Evolutionary conservation across 169 alveolate genomes (phyloP).

Genomic region (Cryptosporidium canis): DNA sequence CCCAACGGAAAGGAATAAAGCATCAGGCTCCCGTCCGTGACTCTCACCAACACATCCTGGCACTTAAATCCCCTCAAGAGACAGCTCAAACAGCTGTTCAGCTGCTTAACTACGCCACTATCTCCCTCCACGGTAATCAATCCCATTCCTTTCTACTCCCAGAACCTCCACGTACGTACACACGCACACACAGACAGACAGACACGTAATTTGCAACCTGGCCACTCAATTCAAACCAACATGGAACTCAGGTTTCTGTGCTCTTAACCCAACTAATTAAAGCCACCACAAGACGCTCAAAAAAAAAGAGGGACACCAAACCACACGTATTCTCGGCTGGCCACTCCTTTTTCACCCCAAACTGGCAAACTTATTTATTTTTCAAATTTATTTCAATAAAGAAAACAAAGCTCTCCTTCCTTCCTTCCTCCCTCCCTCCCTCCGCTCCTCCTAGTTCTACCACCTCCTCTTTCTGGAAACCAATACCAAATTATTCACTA

Average conservation of each 20-base stretch:
- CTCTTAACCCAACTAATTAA: not conserved
- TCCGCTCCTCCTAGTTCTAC: too few relatives aligned
- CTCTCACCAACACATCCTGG: conserved; percentile 37
- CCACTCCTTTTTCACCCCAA: too few relatives aligned
- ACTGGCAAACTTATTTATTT: too few relatives aligned
- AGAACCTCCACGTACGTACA: not conserved
- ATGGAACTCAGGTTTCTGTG: not conserved
- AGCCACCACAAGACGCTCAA: too few relatives aligned
- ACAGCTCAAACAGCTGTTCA: conserved; percentile 57
- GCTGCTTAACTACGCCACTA: not conserved
- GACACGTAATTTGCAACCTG: not conserved
- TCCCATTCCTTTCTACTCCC: not conserved
- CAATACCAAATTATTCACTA: not conserved
- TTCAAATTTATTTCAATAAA: too few relatives aligned
- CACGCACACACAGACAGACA: not conserved
- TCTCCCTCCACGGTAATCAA: conserved; percentile 50
- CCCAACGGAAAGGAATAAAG: conserved; percentile 54
- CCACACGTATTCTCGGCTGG: too few relatives aligned
- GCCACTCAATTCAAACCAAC: not conserved
- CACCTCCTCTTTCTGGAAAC: not conserved
- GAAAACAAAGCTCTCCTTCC: too few relatives aligned
- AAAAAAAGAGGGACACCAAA: too few relatives aligned
- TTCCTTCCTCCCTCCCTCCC: too few relatives aligned
- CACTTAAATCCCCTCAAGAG: conserved; percentile 54
- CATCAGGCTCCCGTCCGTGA: conserved; percentile 40